These are phyloP conservation scores for Mollisiaceae sp. DNA, from an alignment of 2,329 filamentous ascomycete species.

Conservation along the genomic window DNA sequence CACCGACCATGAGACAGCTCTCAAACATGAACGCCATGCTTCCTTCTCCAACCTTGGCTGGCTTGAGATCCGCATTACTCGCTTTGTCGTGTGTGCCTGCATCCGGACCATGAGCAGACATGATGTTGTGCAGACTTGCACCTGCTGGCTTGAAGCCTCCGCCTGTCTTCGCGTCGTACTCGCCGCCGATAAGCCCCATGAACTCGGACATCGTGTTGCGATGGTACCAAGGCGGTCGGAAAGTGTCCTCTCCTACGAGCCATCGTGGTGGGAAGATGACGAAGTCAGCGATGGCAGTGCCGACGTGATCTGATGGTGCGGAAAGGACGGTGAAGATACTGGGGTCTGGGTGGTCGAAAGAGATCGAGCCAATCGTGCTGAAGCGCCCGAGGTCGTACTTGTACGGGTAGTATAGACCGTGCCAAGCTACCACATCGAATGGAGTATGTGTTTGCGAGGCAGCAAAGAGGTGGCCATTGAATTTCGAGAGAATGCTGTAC, in stretches of 20 bases:
- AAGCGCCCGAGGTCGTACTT: conserved; percentile 83
- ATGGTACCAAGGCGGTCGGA: conserved; percentile 67
- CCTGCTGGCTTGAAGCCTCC: conserved; percentile 65
- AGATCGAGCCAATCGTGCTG: conserved; percentile 74
- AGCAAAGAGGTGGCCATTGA: conserved; percentile 69
- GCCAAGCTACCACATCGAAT: conserved; percentile 82
- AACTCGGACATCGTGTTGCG: conserved; percentile 70
- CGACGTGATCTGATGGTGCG: conserved; percentile 57
- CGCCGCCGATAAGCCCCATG: conserved; percentile 66
- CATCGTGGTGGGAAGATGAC: conserved; percentile 69
- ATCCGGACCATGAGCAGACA: conserved; percentile 66
- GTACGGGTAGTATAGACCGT: conserved; percentile 80
- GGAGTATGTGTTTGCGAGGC: conserved; percentile 72
- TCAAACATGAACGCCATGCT: conserved; percentile 71
- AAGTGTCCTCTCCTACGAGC: conserved; percentile 65
- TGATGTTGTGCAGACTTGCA: conserved; percentile 66
- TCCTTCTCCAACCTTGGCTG: conserved; percentile 60
- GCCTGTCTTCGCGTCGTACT: conserved; percentile 63
- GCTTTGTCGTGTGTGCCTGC: conserved; percentile 60
- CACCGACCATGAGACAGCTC: conserved; percentile 70
- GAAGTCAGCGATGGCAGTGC: conserved; percentile 67
- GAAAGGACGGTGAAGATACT: conserved; percentile 75
- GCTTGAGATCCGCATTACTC: conserved; percentile 57
- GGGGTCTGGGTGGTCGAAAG: conserved; percentile 79
- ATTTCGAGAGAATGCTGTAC: conserved; percentile 65